Conservation (phyloP, 805 yeast genomes). For the Candida berthetii region DNA sequence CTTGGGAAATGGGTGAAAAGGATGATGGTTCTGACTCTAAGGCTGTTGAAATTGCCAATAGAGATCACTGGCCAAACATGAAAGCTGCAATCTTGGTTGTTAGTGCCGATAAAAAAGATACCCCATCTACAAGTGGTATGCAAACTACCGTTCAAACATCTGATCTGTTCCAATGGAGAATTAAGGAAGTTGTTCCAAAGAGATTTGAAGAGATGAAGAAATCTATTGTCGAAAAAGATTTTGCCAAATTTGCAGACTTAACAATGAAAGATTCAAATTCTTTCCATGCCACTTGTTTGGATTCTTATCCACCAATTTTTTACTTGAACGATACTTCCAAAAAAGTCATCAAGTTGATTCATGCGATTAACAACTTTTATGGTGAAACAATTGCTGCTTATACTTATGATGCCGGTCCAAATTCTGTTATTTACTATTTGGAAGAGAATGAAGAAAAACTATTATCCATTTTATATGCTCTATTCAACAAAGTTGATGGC, state of each 20-base stretch:
- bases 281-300: conserved; percentile 97
- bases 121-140: conserved; percentile 95
- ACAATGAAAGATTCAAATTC: conserved; percentile 97
- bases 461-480: conserved; percentile 59
- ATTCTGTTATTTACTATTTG: conserved; percentile 91
- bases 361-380: conserved; percentile 60
- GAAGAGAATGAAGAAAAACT: conserved; percentile 67
- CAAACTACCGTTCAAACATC: conserved; percentile 90
- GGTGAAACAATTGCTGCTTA: conserved; percentile 77
- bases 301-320: conserved; percentile 92
- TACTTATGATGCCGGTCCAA: conserved; percentile 99
- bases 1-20: conserved; percentile 93
- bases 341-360: conserved; percentile 70
- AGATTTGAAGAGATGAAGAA: conserved; percentile 79
- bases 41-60: conserved; percentile 88
- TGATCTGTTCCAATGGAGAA: conserved; percentile 75
- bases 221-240: conserved; percentile 70
- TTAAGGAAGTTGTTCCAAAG: conserved; percentile 76
- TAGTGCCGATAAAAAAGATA: conserved; percentile 89
- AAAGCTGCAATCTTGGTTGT: conserved; percentile 91
- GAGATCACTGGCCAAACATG: conserved; percentile 86
- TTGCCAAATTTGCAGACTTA: conserved; percentile 74
- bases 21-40: conserved; percentile 85
- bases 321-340: conserved; percentile 89
- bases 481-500: conserved; percentile 56